Percentiles rank a stretch among this genome's conserved stretches.
phyloP scores from a whole-genome alignment of 192 early-diverging fungal genomes.

The Coemansia sp. region DNA sequence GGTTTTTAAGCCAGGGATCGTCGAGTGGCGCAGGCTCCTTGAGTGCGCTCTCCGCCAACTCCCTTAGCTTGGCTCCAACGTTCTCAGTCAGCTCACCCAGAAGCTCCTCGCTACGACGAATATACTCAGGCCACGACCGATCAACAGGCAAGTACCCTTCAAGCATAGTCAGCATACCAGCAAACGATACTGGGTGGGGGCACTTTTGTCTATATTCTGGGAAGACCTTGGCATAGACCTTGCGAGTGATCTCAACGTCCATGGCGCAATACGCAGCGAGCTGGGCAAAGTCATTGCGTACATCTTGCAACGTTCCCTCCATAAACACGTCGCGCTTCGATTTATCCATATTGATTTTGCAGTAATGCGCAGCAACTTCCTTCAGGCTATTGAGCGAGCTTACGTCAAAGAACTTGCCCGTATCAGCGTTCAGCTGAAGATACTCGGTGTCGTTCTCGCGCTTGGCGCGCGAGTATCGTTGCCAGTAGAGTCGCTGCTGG shows the following conservation, averaged over 20 bases:
- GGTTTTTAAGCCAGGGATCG: constrained; percentile 81
- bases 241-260: constrained; percentile 81
- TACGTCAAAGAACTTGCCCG: constrained; percentile 57
- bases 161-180: constrained; percentile 88
- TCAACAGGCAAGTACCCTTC: constrained; percentile 81
- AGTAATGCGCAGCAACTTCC: constrained; percentile 81
- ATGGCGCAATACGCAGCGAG: constrained; percentile 83
- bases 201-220: constrained; percentile 77
- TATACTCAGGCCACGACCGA: constrained; percentile 78
- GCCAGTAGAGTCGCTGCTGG: constrained; percentile 86
- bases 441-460: constrained; percentile 53
- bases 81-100: constrained; percentile 59
- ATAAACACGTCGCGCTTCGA: constrained; percentile 61
- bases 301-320: constrained; percentile 61
- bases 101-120: constrained; percentile 60
- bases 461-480: constrained; percentile 64
- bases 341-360: constrained; percentile 70
- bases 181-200: constrained; percentile 94
- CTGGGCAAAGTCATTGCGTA: constrained; percentile 64
- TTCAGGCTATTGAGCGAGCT: constrained; percentile 72
- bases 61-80: constrained; percentile 44
- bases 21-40: constrained; percentile 27
- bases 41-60: constrained; percentile 57
- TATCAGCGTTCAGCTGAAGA: constrained; percentile 52
- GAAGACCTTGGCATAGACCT: constrained; percentile 70